A percentile compares a stretch with the other conserved stretches of the same genome.
phyloP scores from a whole-genome alignment of 2,329 filamentous ascomycete genomes.

The Elsinoe batatas region DNA sequence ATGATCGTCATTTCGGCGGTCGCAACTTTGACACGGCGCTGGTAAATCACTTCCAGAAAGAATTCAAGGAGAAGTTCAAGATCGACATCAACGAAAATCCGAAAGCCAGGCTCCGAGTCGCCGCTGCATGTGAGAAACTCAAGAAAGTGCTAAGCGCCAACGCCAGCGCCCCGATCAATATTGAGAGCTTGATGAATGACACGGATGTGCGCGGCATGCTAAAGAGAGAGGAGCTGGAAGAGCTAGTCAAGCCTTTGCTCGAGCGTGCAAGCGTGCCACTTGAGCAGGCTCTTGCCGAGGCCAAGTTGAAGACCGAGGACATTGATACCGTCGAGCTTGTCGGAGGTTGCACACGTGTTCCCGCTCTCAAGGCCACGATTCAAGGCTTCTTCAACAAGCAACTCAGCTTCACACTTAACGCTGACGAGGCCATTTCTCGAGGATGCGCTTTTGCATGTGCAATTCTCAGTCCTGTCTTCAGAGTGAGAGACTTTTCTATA shows the following conservation, averaged over 20 bases:
- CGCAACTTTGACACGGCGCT: slow-evolving; percentile 94
- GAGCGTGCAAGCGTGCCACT: slow-evolving; percentile 62
- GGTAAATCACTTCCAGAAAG: slow-evolving; percentile 85
- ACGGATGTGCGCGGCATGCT: slow-evolving; percentile 81
- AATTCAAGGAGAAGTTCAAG: slow-evolving; percentile 98
- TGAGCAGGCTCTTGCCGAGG: slow-evolving; percentile 87
- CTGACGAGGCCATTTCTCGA: slow-evolving; percentile 91
- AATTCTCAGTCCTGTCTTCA: slow-evolving; percentile 94
- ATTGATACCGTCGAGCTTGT: slow-evolving; percentile 91
- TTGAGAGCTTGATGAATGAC: slow-evolving; percentile 98
- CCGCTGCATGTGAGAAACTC: slow-evolving; percentile 85
- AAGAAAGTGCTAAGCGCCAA: slow-evolving; percentile 99
- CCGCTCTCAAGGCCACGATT: slow-evolving; percentile 81
- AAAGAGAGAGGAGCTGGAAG: slow-evolving; percentile 89
- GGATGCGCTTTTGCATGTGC: slow-evolving; percentile 97
- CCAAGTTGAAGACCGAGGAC: slow-evolving; percentile 81
- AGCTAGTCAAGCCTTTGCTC: slow-evolving; percentile 76
- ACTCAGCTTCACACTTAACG: slow-evolving; percentile 94
- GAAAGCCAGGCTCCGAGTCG: slow-evolving; percentile 80
- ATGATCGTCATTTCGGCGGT: slow-evolving; percentile 92
- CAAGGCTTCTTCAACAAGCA: slow-evolving; percentile 84
- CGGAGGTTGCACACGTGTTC: slow-evolving; percentile 89
- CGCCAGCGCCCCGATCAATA: slow-evolving; percentile 82
- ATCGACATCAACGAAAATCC: slow-evolving; percentile 85
- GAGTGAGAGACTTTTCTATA: slow-evolving; percentile 93